Conservation (phyloP, 2,329 filamentous ascomycete species). For the Ascochyta clinopodiicola region DNA sequence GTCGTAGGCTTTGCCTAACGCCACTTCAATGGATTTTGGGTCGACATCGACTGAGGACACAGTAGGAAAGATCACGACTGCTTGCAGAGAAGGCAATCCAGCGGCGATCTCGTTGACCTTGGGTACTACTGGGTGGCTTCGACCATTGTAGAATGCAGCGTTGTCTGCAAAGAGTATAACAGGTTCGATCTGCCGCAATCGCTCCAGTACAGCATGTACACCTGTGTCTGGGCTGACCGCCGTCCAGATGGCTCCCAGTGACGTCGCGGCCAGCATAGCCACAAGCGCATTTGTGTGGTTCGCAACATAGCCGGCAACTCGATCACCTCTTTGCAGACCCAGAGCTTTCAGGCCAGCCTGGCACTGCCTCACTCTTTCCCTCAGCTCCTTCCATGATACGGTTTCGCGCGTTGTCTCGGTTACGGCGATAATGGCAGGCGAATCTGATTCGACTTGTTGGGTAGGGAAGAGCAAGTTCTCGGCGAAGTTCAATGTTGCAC, state of each 20-base stretch:
- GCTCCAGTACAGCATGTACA: slow-evolving; percentile 87
- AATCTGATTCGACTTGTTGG: slow-evolving; percentile 63
- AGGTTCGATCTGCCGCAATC: slow-evolving; percentile 84
- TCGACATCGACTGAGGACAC: slow-evolving; percentile 53
- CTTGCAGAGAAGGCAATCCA: slow-evolving; percentile 69
- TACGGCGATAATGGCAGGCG: slow-evolving; percentile 76
- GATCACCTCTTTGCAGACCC: slow-evolving; percentile 67
- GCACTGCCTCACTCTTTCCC: slow-evolving; percentile 77
- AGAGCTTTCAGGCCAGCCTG: slow-evolving; percentile 72
- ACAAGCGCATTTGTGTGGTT: slow-evolving; percentile 89
- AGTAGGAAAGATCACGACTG: slow-evolving; percentile 77
- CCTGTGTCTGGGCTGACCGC: slow-evolving; percentile 92
- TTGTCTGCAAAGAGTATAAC: slow-evolving; percentile 86
- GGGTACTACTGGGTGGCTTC: slow-evolving; percentile 77
- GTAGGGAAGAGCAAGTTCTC: slow-evolving; percentile 89
- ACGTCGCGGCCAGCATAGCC: slow-evolving; percentile 83
- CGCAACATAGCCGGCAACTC: slow-evolving; percentile 77
- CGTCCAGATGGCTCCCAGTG: slow-evolving; percentile 89
- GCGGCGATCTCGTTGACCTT: slow-evolving; percentile 81
- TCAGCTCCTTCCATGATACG: slow-evolving; percentile 79
- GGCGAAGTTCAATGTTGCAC: slow-evolving; percentile 85
- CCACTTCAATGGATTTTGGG: slow-evolving; percentile 49
- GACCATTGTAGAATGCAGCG: slow-evolving; percentile 88
- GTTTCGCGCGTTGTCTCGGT: slow-evolving; percentile 74
- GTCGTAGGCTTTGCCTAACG: slow-evolving; percentile 44